phyloP scores from a whole-genome alignment of 306 rosid species.

The Prinsepia uniflora region DNA sequence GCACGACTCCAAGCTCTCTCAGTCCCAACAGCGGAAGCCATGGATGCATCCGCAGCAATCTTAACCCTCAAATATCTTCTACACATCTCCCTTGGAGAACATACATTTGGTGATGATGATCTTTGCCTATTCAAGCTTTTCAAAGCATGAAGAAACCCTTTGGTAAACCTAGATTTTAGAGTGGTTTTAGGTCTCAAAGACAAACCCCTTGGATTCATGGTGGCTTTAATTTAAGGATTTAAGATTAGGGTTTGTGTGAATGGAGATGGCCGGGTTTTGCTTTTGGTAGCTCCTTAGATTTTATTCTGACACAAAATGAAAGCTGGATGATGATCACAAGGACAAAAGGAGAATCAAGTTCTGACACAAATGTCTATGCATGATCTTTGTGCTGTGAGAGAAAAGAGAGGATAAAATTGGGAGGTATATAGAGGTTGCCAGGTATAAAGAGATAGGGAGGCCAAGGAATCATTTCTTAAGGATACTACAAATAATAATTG shows the following conservation, averaged over 20 bases:
- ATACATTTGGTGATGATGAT: neutral
- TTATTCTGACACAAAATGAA: slow-evolving; percentile 8
- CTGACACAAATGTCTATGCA: slow-evolving; percentile 22
- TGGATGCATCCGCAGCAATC: slow-evolving; percentile 30
- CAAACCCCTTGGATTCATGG: slow-evolving; percentile 2
- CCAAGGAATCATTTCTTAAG: slow-evolving; percentile 3
- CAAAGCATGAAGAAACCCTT: slow-evolving; percentile 27
- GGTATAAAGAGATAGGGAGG: slow-evolving; percentile 1
- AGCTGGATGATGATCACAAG: neutral
- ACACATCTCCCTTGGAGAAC: slow-evolving; percentile 23
- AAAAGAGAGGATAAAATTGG: neutral
- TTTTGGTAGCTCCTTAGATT: neutral
- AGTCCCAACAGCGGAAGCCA: slow-evolving; percentile 33
- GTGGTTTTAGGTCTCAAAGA: neutral
- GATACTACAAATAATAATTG: neutral
- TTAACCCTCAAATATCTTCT: slow-evolving; percentile 20
- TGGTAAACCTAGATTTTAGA: slow-evolving; percentile 21
- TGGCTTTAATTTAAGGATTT: neutral
- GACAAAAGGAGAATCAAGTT: slow-evolving; percentile 17
- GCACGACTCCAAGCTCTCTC: slow-evolving; percentile 34
- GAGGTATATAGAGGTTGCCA: slow-evolving; percentile 13
- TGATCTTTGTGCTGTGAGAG: neutral
- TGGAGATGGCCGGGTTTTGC: too few relatives aligned
- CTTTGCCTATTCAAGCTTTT: slow-evolving; percentile 8
- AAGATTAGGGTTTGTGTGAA: neutral